Conservation (phyloP, 2,329 filamentous ascomycete species). For the Daldinia eschscholtzii region DNA sequence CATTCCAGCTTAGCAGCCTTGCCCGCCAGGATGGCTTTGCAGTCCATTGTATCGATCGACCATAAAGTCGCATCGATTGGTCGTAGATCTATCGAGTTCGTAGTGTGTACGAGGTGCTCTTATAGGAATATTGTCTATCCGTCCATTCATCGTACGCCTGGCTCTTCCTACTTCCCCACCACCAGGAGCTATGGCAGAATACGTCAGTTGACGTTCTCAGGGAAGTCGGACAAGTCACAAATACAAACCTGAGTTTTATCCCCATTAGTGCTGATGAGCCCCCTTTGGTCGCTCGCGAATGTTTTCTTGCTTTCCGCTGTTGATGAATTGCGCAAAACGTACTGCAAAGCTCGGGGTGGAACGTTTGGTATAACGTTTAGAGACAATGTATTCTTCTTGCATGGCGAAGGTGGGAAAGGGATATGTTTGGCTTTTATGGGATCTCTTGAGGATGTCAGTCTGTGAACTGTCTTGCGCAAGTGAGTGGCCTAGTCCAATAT, state of each 20-base stretch:
- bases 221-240: neutral
- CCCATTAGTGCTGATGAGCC: conserved; percentile 37
- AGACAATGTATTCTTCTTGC: conserved; percentile 42
- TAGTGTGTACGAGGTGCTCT: conserved; percentile 32
- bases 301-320: conserved; percentile 43
- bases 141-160: conserved; percentile 31
- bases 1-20: neutral
- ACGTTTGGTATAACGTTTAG: conserved; percentile 27
- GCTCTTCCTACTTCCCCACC: conserved; percentile 15
- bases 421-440: neutral
- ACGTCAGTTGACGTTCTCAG: conserved; percentile 16
- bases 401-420: conserved; percentile 15
- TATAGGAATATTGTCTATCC: conserved; percentile 31
- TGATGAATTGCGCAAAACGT: conserved; percentile 43
- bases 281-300: conserved; percentile 38
- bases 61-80: neutral
- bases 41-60: neutral
- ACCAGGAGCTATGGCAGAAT: conserved; percentile 18
- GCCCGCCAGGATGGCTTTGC: neutral
- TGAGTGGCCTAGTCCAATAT: neutral
- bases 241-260: conserved; percentile 26
- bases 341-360: conserved; percentile 32
- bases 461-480: neutral
- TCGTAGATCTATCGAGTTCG: conserved; percentile 29
- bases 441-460: neutral